A percentile compares a stretch with the other conserved stretches of the same genome.
These are phyloP conservation scores for Penicillium crustosum DNA, from an alignment of 2,329 filamentous ascomycete species.

Conservation along the genomic window DNA sequence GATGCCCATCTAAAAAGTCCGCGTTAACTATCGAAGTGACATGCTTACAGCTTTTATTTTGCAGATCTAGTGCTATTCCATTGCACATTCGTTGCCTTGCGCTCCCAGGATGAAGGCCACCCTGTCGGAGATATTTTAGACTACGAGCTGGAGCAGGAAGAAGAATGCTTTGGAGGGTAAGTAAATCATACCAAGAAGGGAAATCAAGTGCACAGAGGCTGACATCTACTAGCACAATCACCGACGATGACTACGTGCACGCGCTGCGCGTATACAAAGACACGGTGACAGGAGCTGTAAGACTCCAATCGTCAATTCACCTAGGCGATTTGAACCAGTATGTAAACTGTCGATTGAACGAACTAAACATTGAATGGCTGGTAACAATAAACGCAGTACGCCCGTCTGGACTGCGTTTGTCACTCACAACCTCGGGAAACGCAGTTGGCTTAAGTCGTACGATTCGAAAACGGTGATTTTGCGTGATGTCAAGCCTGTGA, in stretches of 20 bases:
- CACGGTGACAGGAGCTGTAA: constrained; percentile 50
- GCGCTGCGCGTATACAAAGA: constrained; percentile 58
- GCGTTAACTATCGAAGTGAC: not conserved
- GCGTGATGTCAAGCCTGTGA: constrained; percentile 52
- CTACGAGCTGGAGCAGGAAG: constrained; percentile 51
- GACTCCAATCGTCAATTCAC: constrained; percentile 58
- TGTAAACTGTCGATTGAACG: not conserved
- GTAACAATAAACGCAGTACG: constrained; percentile 36
- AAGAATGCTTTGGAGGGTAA: constrained; percentile 53
- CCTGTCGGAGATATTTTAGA: constrained; percentile 47
- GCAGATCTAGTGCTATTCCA: constrained; percentile 59
- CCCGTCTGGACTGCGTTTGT: constrained; percentile 64
- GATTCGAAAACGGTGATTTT: constrained; percentile 49
- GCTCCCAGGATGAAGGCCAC: constrained; percentile 53
- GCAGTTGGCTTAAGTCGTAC: constrained; percentile 50
- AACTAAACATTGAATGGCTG: not conserved
- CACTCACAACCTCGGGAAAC: constrained; percentile 48
- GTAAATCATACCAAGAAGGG: constrained; percentile 8
- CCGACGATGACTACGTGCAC: constrained; percentile 54
- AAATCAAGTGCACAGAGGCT: not conserved
- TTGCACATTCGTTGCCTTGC: constrained; percentile 57
- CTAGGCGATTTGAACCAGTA: constrained; percentile 53
- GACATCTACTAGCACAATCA: constrained; percentile 48
- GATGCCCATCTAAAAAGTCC: not conserved
- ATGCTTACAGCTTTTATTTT: not conserved